Evolutionary conservation across 2,329 filamentous ascomycete species (phyloP).

Genomic region (Trichoderma endophyticum): DNA sequence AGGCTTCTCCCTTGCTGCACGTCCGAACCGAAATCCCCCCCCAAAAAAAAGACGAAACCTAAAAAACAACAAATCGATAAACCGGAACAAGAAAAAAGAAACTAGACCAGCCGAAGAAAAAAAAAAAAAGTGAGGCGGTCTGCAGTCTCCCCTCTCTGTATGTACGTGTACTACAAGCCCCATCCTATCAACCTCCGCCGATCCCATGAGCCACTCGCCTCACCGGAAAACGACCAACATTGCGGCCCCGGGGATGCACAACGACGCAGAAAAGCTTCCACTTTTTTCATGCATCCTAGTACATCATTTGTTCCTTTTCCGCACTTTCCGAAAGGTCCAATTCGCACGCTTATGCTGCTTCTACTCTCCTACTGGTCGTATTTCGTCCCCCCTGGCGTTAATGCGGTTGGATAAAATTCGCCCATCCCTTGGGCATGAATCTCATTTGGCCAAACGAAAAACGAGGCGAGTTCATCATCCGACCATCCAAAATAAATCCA

Average conservation of each 20-base stretch:
- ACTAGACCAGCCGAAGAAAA: neutral
- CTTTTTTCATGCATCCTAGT: neutral
- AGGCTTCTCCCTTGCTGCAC: neutral
- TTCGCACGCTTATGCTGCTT: neutral
- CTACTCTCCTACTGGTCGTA: neutral
- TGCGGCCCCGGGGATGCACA: neutral
- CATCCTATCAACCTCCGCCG: neutral
- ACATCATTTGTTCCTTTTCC: neutral
- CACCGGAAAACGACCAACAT: neutral
- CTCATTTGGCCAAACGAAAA: neutral
- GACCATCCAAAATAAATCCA: neutral
- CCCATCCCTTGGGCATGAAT: neutral
- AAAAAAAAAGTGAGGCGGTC: constrained; percentile 6
- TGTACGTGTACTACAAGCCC: neutral
- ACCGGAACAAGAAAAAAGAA: neutral
- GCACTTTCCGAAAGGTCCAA: neutral
- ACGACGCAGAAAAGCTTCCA: neutral
- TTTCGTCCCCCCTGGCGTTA: neutral
- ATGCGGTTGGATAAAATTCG: neutral
- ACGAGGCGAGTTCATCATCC: neutral
- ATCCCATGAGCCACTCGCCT: neutral
- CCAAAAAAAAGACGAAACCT: neutral
- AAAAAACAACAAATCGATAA: neutral
- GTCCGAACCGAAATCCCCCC: neutral
- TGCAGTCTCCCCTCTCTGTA: neutral